Evolutionary conservation across 805 yeast genomes (phyloP).

Genomic region (Candida xyloterini): DNA sequence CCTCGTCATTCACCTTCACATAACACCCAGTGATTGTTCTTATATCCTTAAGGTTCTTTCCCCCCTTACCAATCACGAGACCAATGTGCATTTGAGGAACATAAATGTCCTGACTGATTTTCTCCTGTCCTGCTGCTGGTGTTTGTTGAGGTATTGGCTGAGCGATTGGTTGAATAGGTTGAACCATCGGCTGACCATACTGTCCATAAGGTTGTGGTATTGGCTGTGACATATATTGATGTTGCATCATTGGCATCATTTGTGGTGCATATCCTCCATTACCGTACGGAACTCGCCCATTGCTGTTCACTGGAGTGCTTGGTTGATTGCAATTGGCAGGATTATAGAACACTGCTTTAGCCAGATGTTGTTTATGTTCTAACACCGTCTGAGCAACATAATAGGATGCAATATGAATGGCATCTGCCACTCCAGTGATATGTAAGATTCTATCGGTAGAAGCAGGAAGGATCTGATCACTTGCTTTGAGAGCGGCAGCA

Average conservation of each 20-base stretch:
- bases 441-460: conserved; percentile 75
- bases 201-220: conserved; percentile 9
- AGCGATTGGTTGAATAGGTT: conserved; percentile 8
- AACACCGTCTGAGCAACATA: conserved; percentile 66
- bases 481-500: conserved; percentile 73
- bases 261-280: conserved; percentile 22
- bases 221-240: conserved; percentile 20
- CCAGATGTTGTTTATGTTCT: conserved; percentile 56
- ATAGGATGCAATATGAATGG: conserved; percentile 79
- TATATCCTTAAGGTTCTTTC: conserved; percentile 75
- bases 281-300: conserved; percentile 5
- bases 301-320: conserved; percentile 25
- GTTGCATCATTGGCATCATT: conserved; percentile 29
- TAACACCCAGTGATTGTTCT: conserved; percentile 73
- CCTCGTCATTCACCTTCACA: conserved; percentile 62
- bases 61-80: conserved; percentile 82
- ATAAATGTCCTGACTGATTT: conserved; percentile 63
- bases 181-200: conserved; percentile 13
- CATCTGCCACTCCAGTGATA: conserved; percentile 79
- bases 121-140: conserved; percentile 36
- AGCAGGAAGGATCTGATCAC: conserved; percentile 65
- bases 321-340: conserved; percentile 45
- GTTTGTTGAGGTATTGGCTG: conserved; percentile 1
- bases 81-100: conserved; percentile 82
- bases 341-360: conserved; percentile 56